Evolutionary conservation across 83 land plant genomes (phyloP).

Genomic region (Picea abies): DNA sequence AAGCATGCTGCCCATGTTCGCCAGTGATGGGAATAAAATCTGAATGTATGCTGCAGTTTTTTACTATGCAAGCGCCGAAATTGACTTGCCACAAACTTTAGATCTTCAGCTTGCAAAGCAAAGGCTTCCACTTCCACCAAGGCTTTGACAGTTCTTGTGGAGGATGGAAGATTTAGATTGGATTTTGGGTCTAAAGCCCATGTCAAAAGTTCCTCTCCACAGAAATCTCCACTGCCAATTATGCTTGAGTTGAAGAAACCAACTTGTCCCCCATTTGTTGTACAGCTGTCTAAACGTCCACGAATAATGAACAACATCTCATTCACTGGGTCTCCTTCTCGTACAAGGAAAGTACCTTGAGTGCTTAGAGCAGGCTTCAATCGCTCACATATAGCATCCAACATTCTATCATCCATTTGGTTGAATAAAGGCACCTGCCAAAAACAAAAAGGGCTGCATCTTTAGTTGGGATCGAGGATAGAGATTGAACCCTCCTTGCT

Average conservation of each 20-base stretch:
- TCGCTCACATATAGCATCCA: slow-evolving; percentile 60
- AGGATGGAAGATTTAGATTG: slow-evolving; percentile 25
- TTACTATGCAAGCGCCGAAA: slow-evolving; percentile 55
- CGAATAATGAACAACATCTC: slow-evolving; percentile 92
- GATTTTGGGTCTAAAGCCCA: slow-evolving; percentile 51
- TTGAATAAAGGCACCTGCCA: slow-evolving; percentile 52
- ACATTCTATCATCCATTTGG: slow-evolving; percentile 45
- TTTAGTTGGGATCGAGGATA: neutral
- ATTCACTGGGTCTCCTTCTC: slow-evolving; percentile 88
- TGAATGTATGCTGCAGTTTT: slow-evolving; percentile 54
- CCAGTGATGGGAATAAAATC: slow-evolving; percentile 61
- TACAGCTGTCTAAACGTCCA: slow-evolving; percentile 50
- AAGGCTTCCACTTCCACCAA: slow-evolving; percentile 58
- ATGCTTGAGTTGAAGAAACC: slow-evolving; percentile 39
- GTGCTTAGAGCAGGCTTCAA: slow-evolving; percentile 69
- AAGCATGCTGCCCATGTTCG: slow-evolving; percentile 64
- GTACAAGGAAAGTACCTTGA: slow-evolving; percentile 60
- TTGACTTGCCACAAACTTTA: slow-evolving; percentile 58
- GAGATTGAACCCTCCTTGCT: neutral
- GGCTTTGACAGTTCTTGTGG: slow-evolving; percentile 49
- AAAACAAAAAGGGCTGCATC: neutral
- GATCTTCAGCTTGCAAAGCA: slow-evolving; percentile 52
- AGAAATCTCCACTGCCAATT: slow-evolving; percentile 39
- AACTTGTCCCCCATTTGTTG: slow-evolving; percentile 50
- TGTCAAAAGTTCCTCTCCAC: slow-evolving; percentile 52